Conservation (phyloP, 129 eudicot species). For the Deinandra increscens region DNA sequence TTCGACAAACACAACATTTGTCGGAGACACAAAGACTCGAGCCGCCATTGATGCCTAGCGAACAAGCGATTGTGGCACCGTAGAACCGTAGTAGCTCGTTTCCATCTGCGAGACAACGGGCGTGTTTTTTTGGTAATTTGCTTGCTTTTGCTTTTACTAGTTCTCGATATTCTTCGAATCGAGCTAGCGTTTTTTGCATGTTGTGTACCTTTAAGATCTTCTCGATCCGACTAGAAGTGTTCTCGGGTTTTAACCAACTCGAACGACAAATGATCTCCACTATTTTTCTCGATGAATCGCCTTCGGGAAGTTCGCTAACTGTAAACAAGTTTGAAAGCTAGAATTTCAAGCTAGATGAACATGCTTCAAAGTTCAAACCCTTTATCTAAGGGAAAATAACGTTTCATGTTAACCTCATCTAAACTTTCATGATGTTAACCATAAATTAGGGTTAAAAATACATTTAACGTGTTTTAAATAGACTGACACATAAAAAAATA, state of each 20-base stretch:
- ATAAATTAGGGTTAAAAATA: background rate
- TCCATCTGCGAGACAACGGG: constrained; percentile 90
- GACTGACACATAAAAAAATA: too few species aligned
- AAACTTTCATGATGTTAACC: background rate
- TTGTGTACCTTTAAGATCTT: constrained; percentile 84
- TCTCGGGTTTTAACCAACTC: constrained; percentile 77
- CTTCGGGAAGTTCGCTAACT: constrained; percentile 84
- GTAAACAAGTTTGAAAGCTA: background rate
- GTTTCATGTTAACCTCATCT: background rate
- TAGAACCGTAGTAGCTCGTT: constrained; percentile 76
- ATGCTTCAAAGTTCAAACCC: constrained; percentile 7
- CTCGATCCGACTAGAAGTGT: constrained; percentile 61
- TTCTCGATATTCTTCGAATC: constrained; percentile 84
- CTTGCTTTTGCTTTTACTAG: constrained; percentile 73
- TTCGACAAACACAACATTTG: constrained; percentile 74
- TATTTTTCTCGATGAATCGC: constrained; percentile 84
- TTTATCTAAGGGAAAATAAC: background rate
- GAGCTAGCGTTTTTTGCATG: constrained; percentile 71
- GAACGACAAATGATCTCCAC: constrained; percentile 90
- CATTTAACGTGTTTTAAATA: too few species aligned
- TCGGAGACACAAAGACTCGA: constrained; percentile 65
- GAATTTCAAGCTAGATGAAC: background rate
- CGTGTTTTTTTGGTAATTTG: constrained; percentile 83
- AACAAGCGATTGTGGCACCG: constrained; percentile 68
- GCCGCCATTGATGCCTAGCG: constrained; percentile 62